Evolutionary conservation across 2,329 filamentous ascomycete genomes (phyloP), one percentile per base, ranked within the genome.

Genomic region (Leptoxyphium fumago): DNA sequence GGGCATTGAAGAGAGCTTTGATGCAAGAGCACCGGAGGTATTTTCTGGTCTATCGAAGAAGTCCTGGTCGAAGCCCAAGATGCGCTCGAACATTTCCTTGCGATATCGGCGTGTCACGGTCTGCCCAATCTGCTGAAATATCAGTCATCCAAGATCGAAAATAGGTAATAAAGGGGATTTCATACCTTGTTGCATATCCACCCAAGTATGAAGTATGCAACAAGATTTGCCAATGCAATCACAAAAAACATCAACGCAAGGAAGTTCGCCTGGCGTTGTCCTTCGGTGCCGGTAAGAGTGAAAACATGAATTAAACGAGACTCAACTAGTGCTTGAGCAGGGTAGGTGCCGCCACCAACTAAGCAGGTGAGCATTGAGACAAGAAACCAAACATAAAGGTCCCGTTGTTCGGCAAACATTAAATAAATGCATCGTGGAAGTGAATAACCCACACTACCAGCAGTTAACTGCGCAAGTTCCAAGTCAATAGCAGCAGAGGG

Each of bases 171-270:
- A 26, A 26, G 7, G 21, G 3, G 21, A 7, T 38, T 44, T 42
- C 50, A 18, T 57, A 45, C 10, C 56, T 40, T 46, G 39, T 64
- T 60, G 1, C 55, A 51, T 4, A 58, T 51, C 18, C 48, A 55
- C 4, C 64, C 66, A 6, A 75, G 61, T 17, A 65, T 46, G 49
- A 75, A 74, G 56, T 81, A 81, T 13, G 68, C 61, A 0, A 72
- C 2, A 1, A 73, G 74, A 9, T 71, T 61, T 9, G 61, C 69
- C 4, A 72, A 64, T 2, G 77, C 78, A 26, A 80, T 62, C 0
- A 77, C 59, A 15, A 75, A 66, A 65, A 78, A 83, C 74, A 82
- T 82, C 46, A 78, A 66, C 0, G 76, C 71, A 75, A 75, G 82
- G 56, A 80, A 81, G 42, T 73, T 67, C 29, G 69, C 70, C 40